Evolutionary conservation across 2,329 filamentous ascomycete species (phyloP).

Genomic region (Pestalotiopsis sp.): DNA sequence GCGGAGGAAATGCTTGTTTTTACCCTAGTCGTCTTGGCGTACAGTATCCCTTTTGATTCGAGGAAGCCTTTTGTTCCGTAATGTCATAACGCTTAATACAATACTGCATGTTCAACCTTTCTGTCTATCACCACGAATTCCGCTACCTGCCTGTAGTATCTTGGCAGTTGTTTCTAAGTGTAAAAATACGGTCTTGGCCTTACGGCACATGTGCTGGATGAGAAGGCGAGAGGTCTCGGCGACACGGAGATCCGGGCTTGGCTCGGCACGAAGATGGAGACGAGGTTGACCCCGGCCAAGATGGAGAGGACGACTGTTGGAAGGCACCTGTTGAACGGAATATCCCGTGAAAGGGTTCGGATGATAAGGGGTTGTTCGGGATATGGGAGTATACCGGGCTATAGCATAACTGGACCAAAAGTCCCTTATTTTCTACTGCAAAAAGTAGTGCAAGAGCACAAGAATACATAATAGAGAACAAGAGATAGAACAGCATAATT

Average conservation of each 20-base stretch:
- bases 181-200: not conserved
- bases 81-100: not conserved
- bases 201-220: not conserved
- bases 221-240: not conserved
- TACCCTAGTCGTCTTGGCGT: not conserved
- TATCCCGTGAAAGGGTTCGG: no score
- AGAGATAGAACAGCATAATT: no score
- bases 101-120: not conserved
- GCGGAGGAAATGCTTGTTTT: not conserved
- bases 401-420: no score
- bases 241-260: not conserved
- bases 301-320: not conserved
- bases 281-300: not conserved
- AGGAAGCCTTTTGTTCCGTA: no score
- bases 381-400: no score
- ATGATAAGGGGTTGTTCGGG: no score
- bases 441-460: no score
- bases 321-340: no score
- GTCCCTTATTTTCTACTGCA: no score
- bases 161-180: not conserved
- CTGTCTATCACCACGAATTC: not conserved
- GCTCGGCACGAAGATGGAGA: not conserved
- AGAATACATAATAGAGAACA: no score
- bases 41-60: not conserved
- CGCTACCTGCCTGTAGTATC: not conserved